Conservation (phyloP, 805 yeast species). For the Myxozyma mucilagina region DNA sequence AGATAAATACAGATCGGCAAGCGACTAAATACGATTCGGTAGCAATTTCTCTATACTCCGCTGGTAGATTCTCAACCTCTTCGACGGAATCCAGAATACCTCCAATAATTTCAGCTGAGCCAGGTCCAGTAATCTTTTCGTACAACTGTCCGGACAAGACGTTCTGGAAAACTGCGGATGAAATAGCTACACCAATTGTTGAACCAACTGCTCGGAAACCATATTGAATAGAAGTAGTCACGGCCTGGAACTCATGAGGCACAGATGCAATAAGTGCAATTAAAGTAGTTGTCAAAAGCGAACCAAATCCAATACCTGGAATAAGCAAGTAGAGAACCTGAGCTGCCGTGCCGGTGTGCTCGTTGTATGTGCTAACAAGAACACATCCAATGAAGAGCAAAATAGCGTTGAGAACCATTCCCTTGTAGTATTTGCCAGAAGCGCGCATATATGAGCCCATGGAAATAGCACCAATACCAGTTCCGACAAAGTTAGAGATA, state of each 20-base stretch:
- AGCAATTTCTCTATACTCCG: constrained; percentile 45
- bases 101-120: constrained; percentile 35
- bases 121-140: constrained; percentile 36
- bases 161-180: constrained; percentile 65
- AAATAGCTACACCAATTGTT: constrained; percentile 74
- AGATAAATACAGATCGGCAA: constrained; percentile 51
- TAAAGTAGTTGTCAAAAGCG: constrained; percentile 67
- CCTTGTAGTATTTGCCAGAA: constrained; percentile 63
- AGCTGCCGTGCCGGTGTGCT: constrained; percentile 34
- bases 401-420: constrained; percentile 48
- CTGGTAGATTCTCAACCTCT: constrained; percentile 52
- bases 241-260: constrained; percentile 68
- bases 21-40: constrained; percentile 51
- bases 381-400: constrained; percentile 51
- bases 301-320: constrained; percentile 67
- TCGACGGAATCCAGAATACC: constrained; percentile 55
- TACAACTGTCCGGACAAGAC: constrained; percentile 42
- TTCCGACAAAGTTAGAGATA: constrained; percentile 60
- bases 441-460: constrained; percentile 66
- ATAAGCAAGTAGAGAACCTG: constrained; percentile 52
- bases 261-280: constrained; percentile 77
- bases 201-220: constrained; percentile 85
- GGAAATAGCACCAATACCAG: constrained; percentile 63
- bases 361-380: constrained; percentile 39
- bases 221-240: constrained; percentile 86